Evolutionary conservation across 202 grass and related monocot genomes (phyloP).

Genomic region (Dendrocalamus latiflorus): DNA sequence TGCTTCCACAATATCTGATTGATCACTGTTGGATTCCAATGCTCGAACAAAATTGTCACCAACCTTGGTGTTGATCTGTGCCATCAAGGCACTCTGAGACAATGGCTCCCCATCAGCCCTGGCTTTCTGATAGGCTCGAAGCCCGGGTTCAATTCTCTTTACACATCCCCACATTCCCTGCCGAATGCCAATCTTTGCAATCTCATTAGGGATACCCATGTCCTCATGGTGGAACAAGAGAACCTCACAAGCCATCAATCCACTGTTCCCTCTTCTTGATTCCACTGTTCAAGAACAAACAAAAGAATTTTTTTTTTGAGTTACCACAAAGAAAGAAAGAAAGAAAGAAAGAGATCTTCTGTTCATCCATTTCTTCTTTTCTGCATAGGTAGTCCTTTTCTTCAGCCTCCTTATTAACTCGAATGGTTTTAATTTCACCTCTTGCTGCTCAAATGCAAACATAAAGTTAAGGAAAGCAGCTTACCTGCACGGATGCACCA

Average conservation of each 20-base stretch:
- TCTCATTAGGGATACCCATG: conserved; percentile 80
- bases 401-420: neutral
- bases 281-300: conserved; percentile 45
- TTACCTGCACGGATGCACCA: conserved; percentile 92
- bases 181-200: conserved; percentile 73
- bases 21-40: too few relatives aligned
- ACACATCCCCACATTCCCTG: conserved; percentile 96
- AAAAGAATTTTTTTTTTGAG: neutral
- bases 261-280: conserved; percentile 51
- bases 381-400: neutral
- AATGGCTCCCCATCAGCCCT: too few relatives aligned
- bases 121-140: too few relatives aligned
- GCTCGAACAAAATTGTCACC: too few relatives aligned
- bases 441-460: neutral
- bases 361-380: neutral
- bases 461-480: neutral
- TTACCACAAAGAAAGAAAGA: neutral
- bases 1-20: too few relatives aligned
- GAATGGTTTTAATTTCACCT: neutral
- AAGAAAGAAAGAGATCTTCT: neutral
- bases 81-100: too few relatives aligned
- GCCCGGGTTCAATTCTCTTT: too few relatives aligned
- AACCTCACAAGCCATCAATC: conserved; percentile 67
- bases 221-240: conserved; percentile 81
- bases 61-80: too few relatives aligned